Conservation (phyloP, 345 rosid genomes). For the Eucalyptus pauciflora region DNA sequence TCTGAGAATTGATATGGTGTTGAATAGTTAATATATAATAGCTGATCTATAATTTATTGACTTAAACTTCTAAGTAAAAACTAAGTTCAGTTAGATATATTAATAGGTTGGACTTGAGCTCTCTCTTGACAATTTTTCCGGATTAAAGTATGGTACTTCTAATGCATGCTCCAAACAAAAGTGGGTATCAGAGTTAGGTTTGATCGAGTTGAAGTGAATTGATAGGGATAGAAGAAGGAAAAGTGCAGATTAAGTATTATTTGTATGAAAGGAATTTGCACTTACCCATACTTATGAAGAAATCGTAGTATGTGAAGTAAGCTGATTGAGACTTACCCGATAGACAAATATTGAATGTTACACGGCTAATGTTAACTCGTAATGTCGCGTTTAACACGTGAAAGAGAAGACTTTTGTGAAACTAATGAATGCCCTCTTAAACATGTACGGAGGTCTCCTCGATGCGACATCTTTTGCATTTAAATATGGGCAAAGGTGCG, state of each 20-base stretch:
- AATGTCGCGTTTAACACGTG: neutral
- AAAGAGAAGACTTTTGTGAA: neutral
- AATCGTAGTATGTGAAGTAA: neutral
- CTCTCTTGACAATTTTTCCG: rapidly evolving
- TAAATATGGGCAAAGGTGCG: too few species aligned
- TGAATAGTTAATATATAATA: too few species aligned
- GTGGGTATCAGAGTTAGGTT: neutral
- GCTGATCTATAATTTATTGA: neutral
- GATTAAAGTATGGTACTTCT: neutral
- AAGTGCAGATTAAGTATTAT: neutral
- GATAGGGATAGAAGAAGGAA: neutral
- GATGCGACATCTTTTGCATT: too few species aligned
- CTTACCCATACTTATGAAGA: neutral
- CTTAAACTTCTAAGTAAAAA: too few species aligned
- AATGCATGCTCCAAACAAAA: neutral
- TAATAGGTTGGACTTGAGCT: neutral
- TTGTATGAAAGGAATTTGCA: neutral
- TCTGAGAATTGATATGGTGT: neutral
- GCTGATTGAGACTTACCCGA: neutral
- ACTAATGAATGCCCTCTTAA: too few species aligned
- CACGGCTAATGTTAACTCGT: rapidly evolving
- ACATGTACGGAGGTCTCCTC: too few species aligned
- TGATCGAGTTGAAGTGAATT: neutral
- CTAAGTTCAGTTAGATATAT: neutral
- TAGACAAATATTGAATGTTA: neutral